These are phyloP conservation scores for Serendipita sp. DNA, from an alignment of 768 basidiomycete genomes.

Conservation along the genomic window DNA sequence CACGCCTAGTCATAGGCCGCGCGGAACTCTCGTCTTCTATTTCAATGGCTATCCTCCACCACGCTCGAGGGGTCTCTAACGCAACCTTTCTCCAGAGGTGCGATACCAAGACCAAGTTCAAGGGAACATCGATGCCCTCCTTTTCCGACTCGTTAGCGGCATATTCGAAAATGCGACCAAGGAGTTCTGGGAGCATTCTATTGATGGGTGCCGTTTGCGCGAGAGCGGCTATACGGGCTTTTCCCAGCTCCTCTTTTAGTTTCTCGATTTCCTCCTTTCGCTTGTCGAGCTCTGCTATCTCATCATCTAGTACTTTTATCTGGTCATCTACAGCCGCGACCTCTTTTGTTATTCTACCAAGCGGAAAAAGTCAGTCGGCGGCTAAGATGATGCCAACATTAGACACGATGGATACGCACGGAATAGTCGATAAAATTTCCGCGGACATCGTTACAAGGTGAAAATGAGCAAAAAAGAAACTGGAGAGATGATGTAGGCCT, in stretches of 20 bases:
- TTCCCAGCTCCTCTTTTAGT: not conserved
- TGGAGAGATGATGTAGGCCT: too few relatives aligned
- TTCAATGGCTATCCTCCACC: not conserved
- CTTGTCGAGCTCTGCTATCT: not conserved
- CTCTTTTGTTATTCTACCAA: not conserved
- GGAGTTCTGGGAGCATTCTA: constrained; percentile 5
- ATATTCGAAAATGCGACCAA: not conserved
- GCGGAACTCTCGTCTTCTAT: not conserved
- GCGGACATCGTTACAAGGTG: not conserved
- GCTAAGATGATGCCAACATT: not conserved
- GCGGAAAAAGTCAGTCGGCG: not conserved
- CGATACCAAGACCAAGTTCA: not conserved
- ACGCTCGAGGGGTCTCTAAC: not conserved
- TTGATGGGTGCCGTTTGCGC: constrained; percentile 1
- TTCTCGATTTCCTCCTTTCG: not conserved
- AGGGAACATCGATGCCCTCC: not conserved
- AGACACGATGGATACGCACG: not conserved
- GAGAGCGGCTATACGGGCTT: not conserved
- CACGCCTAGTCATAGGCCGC: not conserved
- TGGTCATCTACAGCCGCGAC: not conserved
- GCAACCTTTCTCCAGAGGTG: constrained; percentile 1
- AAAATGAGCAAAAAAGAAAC: too few relatives aligned
- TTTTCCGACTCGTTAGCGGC: not conserved
- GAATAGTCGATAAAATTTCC: not conserved
- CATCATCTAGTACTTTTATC: constrained; percentile 1